These are phyloP conservation scores for Sporothrix globosa DNA, from an alignment of 2,329 filamentous ascomycete species.

Conservation along the genomic window DNA sequence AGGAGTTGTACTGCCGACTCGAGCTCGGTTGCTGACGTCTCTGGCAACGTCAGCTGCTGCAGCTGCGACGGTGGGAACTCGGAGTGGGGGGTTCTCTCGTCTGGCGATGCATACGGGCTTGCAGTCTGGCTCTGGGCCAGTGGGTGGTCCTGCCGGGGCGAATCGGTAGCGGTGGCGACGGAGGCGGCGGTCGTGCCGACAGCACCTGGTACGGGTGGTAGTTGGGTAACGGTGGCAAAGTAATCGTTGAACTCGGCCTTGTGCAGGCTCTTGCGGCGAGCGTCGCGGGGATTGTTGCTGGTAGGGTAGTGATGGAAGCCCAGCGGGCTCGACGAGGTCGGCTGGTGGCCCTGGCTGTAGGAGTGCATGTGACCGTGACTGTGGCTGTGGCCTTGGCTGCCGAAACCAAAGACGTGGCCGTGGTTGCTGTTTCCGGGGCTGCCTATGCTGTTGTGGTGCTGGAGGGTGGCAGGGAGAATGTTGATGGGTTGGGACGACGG, in stretches of 20 bases:
- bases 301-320: conserved; percentile 52
- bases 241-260: conserved; percentile 61
- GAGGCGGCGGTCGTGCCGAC: conserved; percentile 40
- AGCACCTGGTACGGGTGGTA: conserved; percentile 45
- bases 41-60: conserved; percentile 36
- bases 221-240: conserved; percentile 51
- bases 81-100: conserved; percentile 40
- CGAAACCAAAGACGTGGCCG: conserved; percentile 1
- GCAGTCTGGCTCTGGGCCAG: conserved; percentile 74
- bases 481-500: conserved; percentile 47
- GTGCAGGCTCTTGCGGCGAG: conserved; percentile 58
- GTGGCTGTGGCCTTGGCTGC: conserved; percentile 24
- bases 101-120: conserved; percentile 60
- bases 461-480: conserved; percentile 43
- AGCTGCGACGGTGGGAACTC: conserved; percentile 17
- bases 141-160: conserved; percentile 61
- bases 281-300: conserved; percentile 47
- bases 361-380: conserved; percentile 28
- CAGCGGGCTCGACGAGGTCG: conserved; percentile 41
- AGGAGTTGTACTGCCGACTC: conserved; percentile 18
- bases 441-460: conserved; percentile 25
- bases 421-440: background rate
- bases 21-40: background rate
- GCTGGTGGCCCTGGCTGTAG: conserved; percentile 31
- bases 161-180: background rate